phyloP scores from a whole-genome alignment of 2,329 filamentous ascomycete genomes.

The Talaromyces pinophilus region DNA sequence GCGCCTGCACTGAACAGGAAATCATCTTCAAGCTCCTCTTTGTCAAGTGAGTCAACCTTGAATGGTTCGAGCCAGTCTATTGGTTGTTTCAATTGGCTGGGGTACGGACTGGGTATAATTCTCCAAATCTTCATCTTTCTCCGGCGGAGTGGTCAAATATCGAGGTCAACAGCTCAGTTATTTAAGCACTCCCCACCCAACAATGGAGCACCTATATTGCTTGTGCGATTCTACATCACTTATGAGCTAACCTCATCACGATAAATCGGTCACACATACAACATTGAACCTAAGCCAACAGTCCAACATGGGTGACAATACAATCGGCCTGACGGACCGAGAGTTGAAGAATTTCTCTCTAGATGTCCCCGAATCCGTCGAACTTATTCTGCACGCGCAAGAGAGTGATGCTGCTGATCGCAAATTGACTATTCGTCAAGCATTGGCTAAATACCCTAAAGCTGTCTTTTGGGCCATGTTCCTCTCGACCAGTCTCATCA shows the following conservation, averaged over 20 bases:
- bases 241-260: not conserved
- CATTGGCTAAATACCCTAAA: conserved; percentile 19
- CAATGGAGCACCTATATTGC: not conserved
- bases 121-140: not conserved
- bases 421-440: conserved; percentile 20
- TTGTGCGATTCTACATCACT: not conserved
- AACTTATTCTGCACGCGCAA: conserved; percentile 21
- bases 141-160: conserved; percentile 1
- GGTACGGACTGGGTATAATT: not conserved
- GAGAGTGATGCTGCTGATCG: conserved; percentile 22
- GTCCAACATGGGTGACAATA: conserved; percentile 1
- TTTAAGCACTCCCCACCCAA: conserved; percentile 6
- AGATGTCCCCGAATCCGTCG: conserved; percentile 17
- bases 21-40: not conserved
- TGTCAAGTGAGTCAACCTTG: not conserved
- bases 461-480: conserved; percentile 23
- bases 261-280: not conserved
- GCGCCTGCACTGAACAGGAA: conserved; percentile 3
- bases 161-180: not conserved
- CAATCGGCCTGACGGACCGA: conserved; percentile 18
- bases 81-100: not conserved
- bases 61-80: not conserved
- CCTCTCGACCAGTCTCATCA: conserved; percentile 21
- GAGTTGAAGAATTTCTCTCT: conserved; percentile 20
- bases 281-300: not conserved